phyloP scores from a whole-genome alignment of 805 yeast genomes.

The Starmerella riodocensis region DNA sequence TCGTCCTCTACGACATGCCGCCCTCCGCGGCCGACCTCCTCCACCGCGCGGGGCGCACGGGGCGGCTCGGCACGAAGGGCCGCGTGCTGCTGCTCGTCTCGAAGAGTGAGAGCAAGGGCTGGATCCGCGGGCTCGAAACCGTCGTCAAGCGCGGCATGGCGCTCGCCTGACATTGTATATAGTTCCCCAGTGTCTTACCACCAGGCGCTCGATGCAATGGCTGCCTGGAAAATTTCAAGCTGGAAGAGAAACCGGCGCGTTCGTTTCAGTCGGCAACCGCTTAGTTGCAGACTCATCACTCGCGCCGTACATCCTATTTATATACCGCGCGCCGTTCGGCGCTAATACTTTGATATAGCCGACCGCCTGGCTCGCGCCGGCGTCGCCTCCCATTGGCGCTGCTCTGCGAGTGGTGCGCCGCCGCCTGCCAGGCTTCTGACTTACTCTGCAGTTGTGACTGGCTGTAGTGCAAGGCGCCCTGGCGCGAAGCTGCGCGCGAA shows the following conservation, averaged over 20 bases:
- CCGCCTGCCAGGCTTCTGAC: too few species aligned
- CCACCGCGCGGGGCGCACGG: slow-evolving; percentile 90
- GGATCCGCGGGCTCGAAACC: slow-evolving; percentile 71
- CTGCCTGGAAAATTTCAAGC: slow-evolving; percentile 11
- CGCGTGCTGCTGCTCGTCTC: slow-evolving; percentile 71
- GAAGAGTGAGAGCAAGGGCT: slow-evolving; percentile 50
- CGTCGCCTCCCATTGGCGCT: too few species aligned
- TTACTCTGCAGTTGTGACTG: too few species aligned
- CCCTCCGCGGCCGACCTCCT: slow-evolving; percentile 70
- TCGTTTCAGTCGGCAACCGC: slow-evolving; percentile 13
- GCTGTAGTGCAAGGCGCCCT: too few species aligned
- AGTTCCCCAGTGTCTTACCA: slow-evolving; percentile 10
- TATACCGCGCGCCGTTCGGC: not conserved
- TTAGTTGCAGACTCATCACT: slow-evolving; percentile 6
- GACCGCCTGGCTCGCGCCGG: too few species aligned
- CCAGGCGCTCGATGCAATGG: slow-evolving; percentile 13
- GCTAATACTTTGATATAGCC: too few species aligned
- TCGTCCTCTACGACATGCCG: slow-evolving; percentile 76
- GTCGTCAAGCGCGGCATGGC: slow-evolving; percentile 39
- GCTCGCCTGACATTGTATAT: slow-evolving; percentile 14
- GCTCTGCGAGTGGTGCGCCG: too few species aligned
- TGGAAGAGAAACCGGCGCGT: slow-evolving; percentile 12
- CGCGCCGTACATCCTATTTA: slow-evolving; percentile 8
- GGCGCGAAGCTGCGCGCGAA: too few species aligned
- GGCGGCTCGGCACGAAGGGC: slow-evolving; percentile 80